phyloP scores from a whole-genome alignment of 2,329 filamentous ascomycete species.

The Eutypa lata region DNA sequence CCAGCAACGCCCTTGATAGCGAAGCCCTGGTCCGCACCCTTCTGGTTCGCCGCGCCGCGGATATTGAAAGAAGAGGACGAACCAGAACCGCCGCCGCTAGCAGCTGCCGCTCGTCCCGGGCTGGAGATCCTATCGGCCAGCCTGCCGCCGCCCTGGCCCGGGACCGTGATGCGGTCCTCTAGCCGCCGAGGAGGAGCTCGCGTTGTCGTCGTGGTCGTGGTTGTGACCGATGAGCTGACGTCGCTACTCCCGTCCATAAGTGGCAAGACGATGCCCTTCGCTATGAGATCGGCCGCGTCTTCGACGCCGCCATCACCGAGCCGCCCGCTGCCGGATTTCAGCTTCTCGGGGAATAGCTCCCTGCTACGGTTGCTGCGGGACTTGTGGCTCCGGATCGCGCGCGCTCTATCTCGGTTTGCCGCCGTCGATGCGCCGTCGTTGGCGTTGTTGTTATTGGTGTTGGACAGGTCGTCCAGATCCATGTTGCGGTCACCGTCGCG shows the following conservation, averaged over 20 bases:
- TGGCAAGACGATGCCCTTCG: constrained; percentile 45
- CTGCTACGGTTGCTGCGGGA: constrained; percentile 41
- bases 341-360: constrained; percentile 56
- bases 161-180: constrained; percentile 26
- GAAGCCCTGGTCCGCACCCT: constrained; percentile 48
- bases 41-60: constrained; percentile 52
- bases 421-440: constrained; percentile 19
- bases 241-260: constrained; percentile 42
- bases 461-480: constrained; percentile 33
- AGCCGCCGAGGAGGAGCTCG: constrained; percentile 12
- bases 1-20: constrained; percentile 64
- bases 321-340: constrained; percentile 36
- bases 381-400: constrained; percentile 41
- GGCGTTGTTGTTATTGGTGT: too few relatives aligned
- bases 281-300: constrained; percentile 49
- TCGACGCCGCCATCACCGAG: constrained; percentile 52
- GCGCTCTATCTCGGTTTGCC: constrained; percentile 42
- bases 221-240: neutral
- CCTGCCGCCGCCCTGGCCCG: constrained; percentile 19
- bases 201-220: neutral
- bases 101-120: constrained; percentile 18
- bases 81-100: constrained; percentile 18
- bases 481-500: constrained; percentile 39
- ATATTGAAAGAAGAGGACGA: constrained; percentile 50
- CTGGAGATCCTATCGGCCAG: constrained; percentile 34